phyloP scores from a whole-genome alignment of 2,329 filamentous ascomycete genomes.

The Stagonosporopsis tanaceti region DNA sequence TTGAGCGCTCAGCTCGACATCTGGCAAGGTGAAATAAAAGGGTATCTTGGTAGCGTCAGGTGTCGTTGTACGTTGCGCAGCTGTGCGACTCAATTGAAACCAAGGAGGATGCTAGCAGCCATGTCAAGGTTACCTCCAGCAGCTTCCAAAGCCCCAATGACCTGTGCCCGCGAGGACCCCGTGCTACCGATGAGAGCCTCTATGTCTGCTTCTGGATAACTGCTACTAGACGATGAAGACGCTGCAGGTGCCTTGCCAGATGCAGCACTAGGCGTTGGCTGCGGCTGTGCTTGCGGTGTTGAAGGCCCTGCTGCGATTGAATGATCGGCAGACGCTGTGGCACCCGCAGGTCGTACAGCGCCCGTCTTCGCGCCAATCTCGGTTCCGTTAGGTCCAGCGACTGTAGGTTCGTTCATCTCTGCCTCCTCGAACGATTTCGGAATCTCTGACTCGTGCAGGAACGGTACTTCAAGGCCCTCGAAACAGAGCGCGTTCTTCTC shows the following conservation, averaged over 20 bases:
- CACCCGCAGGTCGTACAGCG: slow-evolving; percentile 67
- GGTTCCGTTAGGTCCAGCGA: slow-evolving; percentile 87
- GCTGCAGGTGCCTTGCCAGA: slow-evolving; percentile 32
- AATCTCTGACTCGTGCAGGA: slow-evolving; percentile 91
- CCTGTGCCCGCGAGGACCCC: slow-evolving; percentile 78
- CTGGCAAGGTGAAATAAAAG: slow-evolving; percentile 4
- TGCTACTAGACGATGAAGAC: slow-evolving; percentile 20
- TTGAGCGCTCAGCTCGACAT: slow-evolving; percentile 2
- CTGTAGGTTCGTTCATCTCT: slow-evolving; percentile 78
- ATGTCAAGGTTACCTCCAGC: slow-evolving; percentile 86
- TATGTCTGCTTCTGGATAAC: slow-evolving; percentile 70
- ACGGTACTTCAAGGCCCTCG: slow-evolving; percentile 85
- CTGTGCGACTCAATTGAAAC: slow-evolving; percentile 10
- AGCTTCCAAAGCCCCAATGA: slow-evolving; percentile 80
- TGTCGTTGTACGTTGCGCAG: not conserved
- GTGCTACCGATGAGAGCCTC: slow-evolving; percentile 75
- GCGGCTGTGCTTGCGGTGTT: slow-evolving; percentile 12
- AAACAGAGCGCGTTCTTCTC: slow-evolving; percentile 85
- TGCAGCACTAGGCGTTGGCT: slow-evolving; percentile 12
- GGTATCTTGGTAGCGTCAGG: slow-evolving; percentile 9
- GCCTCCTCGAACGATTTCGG: slow-evolving; percentile 81
- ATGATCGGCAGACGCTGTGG: slow-evolving; percentile 43
- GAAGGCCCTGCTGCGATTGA: slow-evolving; percentile 25
- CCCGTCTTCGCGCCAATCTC: slow-evolving; percentile 86
- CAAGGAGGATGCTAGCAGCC: slow-evolving; percentile 81